Evolutionary conservation across 148 eudicot species (phyloP), one percentile per base, ranked within the genome.

Genomic region (Heliamphora exappendiculata): DNA sequence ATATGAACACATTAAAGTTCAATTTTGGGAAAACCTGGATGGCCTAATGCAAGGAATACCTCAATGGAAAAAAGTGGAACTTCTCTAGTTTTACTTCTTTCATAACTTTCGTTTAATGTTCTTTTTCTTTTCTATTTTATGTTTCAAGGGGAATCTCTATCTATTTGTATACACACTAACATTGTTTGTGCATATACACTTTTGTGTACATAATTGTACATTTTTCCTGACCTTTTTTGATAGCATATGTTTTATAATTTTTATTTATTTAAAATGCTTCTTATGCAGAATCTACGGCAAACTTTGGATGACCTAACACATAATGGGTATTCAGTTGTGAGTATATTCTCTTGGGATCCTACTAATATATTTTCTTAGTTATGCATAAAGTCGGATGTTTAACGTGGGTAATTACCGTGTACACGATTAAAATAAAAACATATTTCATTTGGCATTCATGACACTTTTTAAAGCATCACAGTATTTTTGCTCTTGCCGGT

Each of bases 281-380:
- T 83, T 78, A 31, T 87, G 91, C 97, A 93, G 98, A 96, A 96
- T 84, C 80, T 93, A 75, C 89, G 90, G 67, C 99, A 96, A 84
- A 96, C 98, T 42, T 82, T 93, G 92, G 98, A 93, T 77, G 98
- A 96, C 81, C 85, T 96, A 86, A 96, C 94, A n/a, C 91, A 91
- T 53, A 89, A 88, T 79, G 97, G 99, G 20, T 96, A 85, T 86
- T 96, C 99, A 75, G 95, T 96, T 81, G 99, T 96, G 85, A 91
- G 98, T 93, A 75, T 68, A 47, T 54, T 82, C 31, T 53, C 50
- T 70, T 77, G 5, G 62, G 57, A 44, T 44, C 53, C 34, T 73
- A 74, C 62, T 67, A 47, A 20, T 57, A 14, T 68, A 8, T 9
- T 16, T 0, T 58, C 53, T 66, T 13, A 31, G 9, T 53, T 28